Conservation (phyloP, 352 stramenopile species). For the Pythium pyrilobum region DNA sequence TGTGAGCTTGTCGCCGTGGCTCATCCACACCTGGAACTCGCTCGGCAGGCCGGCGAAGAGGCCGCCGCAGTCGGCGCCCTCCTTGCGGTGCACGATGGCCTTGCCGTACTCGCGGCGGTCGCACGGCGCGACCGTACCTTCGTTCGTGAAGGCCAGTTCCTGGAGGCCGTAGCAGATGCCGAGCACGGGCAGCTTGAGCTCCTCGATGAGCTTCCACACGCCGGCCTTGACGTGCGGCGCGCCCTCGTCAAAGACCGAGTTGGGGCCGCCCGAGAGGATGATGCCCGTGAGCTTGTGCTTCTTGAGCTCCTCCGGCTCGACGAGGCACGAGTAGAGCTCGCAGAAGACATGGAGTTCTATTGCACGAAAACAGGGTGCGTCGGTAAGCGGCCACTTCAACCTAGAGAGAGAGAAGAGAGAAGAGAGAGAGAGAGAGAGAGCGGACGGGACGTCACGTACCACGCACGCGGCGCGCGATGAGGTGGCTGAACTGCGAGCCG, state of each 20-base stretch:
- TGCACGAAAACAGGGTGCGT: not conserved
- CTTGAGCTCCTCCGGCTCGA: conserved; percentile 88
- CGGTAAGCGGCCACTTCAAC: conserved; percentile 1
- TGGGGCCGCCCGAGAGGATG: conserved; percentile 97
- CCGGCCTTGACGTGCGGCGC: conserved; percentile 92
- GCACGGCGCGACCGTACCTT: conserved; percentile 91
- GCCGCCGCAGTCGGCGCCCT: conserved; percentile 40
- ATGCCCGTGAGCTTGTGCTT: conserved; percentile 95
- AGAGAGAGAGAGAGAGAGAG: not conserved
- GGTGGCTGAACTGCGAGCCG: conserved; percentile 98
- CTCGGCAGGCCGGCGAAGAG: conserved; percentile 91
- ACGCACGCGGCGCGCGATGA: conserved; percentile 97
- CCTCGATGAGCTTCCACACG: conserved; percentile 96
- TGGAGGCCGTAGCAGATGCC: conserved; percentile 98
- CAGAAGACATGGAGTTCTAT: conserved; percentile 98
- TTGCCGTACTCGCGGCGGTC: conserved; percentile 98
- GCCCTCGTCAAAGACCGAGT: conserved; percentile 95
- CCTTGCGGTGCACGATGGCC: conserved; percentile 85
- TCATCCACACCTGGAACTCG: conserved; percentile 99
- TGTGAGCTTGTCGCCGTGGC: conserved; percentile 98
- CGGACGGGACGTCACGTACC: conserved; percentile 27
- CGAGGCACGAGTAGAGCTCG: conserved; percentile 98
- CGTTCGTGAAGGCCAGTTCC: conserved; percentile 95
- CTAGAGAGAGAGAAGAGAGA: not conserved
- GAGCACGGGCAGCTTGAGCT: conserved; percentile 95